phyloP scores from a whole-genome alignment of 2,329 filamentous ascomycete species.

The Mollisia scopiformis region DNA sequence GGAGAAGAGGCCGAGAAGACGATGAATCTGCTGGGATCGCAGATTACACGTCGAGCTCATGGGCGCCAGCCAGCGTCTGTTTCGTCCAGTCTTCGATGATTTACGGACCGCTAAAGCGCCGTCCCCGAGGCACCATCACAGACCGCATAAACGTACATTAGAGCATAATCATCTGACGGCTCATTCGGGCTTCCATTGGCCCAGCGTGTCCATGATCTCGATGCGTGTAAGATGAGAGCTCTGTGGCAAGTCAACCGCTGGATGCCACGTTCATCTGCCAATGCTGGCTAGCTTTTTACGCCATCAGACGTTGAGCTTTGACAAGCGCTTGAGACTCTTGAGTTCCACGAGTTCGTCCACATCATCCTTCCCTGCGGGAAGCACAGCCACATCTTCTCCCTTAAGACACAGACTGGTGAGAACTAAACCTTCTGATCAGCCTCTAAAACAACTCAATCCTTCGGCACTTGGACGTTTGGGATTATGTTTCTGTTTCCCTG shows the following conservation, averaged over 20 bases:
- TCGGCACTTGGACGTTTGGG: background rate
- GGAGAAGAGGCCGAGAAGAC: background rate
- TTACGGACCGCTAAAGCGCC: background rate
- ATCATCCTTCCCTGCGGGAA: background rate
- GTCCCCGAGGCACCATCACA: background rate
- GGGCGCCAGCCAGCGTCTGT: background rate
- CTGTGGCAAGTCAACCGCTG: background rate
- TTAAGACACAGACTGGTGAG: background rate
- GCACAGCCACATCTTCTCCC: conserved; percentile 2
- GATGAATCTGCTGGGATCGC: background rate
- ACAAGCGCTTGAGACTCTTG: background rate
- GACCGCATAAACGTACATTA: conserved; percentile 6
- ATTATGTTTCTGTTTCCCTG: background rate
- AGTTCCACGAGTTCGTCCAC: background rate
- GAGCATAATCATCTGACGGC: conserved; percentile 11
- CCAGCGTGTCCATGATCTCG: background rate
- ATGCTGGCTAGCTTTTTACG: background rate
- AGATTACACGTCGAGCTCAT: background rate
- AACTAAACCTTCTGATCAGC: background rate
- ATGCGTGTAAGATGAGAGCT: conserved; percentile 10
- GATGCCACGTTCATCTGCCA: background rate
- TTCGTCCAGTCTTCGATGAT: background rate
- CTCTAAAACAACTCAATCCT: background rate
- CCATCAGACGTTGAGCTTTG: background rate
- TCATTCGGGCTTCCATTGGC: background rate